A percentile compares a stretch with the other conserved stretches of the same genome.
phyloP scores from a whole-genome alignment of 768 basidiomycete species.

The Pisolithus orientalis region DNA sequence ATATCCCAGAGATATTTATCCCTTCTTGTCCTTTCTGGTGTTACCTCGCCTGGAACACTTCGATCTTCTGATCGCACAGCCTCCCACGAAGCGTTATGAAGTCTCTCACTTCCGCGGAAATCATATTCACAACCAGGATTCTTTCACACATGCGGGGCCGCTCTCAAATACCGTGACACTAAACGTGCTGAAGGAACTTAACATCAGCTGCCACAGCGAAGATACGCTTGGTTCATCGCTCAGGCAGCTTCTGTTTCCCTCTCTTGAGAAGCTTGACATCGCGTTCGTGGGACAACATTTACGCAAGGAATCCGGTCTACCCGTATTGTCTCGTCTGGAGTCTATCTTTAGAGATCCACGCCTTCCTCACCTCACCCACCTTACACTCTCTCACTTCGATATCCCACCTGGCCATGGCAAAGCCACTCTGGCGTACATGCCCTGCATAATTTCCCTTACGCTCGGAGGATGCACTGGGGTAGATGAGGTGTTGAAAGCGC shows the following conservation, averaged over 20 bases:
- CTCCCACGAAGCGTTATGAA: slow-evolving; percentile 23
- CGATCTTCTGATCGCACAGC: slow-evolving; percentile 38
- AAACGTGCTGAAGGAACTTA: slow-evolving; percentile 34
- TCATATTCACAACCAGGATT: slow-evolving; percentile 22
- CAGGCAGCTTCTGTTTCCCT: slow-evolving; percentile 40
- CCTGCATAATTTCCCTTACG: slow-evolving; percentile 40
- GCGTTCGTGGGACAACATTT: slow-evolving; percentile 29
- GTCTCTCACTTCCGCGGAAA: slow-evolving; percentile 24
- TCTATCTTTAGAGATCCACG: slow-evolving; percentile 53
- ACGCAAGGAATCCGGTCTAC: slow-evolving; percentile 17
- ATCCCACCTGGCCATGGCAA: slow-evolving; percentile 34
- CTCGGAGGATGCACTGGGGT: slow-evolving; percentile 43
- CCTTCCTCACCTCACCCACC: slow-evolving; percentile 42
- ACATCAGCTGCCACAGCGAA: slow-evolving; percentile 35
- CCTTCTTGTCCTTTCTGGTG: slow-evolving; percentile 37
- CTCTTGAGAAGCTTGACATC: slow-evolving; percentile 40
- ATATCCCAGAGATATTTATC: slow-evolving; percentile 34
- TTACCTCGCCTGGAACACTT: slow-evolving; percentile 37
- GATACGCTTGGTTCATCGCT: slow-evolving; percentile 34
- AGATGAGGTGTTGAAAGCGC: slow-evolving; percentile 32
- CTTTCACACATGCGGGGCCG: slow-evolving; percentile 23
- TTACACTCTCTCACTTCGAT: slow-evolving; percentile 43
- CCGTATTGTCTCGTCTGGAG: slow-evolving; percentile 42
- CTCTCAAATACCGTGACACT: slow-evolving; percentile 23
- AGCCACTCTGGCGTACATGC: slow-evolving; percentile 47